Evolutionary conservation across 2,329 filamentous ascomycete species (phyloP).

Genomic region (Fusarium citri): DNA sequence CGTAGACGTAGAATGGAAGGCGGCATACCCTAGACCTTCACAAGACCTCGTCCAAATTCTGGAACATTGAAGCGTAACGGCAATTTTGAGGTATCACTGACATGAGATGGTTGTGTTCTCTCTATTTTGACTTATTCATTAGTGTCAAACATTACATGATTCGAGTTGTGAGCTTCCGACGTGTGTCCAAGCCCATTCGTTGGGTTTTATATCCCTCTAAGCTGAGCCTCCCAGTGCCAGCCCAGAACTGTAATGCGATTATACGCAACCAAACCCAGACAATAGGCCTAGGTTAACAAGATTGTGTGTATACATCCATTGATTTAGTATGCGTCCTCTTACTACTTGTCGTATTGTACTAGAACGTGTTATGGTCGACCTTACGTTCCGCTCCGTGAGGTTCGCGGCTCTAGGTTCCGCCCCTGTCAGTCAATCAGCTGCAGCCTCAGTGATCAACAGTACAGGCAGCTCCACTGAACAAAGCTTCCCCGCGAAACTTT

Average conservation of each 20-base stretch:
- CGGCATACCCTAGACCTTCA: conserved; percentile 10
- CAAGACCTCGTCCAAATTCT: too few species aligned
- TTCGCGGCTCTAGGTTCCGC: background rate
- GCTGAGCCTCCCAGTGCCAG: too few species aligned
- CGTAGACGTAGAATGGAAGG: background rate
- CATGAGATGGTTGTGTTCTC: too few species aligned
- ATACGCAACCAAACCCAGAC: background rate
- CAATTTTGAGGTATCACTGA: background rate
- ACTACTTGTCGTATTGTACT: background rate
- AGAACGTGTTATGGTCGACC: conserved; percentile 6
- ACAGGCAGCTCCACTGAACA: conserved; percentile 1
- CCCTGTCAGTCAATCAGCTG: conserved; percentile 29
- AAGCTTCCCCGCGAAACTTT: conserved; percentile 8
- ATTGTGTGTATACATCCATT: too few species aligned
- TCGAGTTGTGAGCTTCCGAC: background rate
- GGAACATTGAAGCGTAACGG: background rate
- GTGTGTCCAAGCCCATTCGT: rapidly evolving
- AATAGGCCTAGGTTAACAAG: background rate
- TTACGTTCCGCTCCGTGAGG: background rate
- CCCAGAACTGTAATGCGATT: too few species aligned
- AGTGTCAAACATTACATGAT: background rate
- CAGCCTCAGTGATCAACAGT: conserved; percentile 15
- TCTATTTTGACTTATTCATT: background rate
- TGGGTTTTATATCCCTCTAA: rapidly evolving
- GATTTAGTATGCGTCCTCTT: background rate